Percentiles rank a stretch among this genome's conserved stretches.
Evolutionary conservation across 2,329 filamentous ascomycete species (phyloP).

Genomic region (Colletotrichum incanum): DNA sequence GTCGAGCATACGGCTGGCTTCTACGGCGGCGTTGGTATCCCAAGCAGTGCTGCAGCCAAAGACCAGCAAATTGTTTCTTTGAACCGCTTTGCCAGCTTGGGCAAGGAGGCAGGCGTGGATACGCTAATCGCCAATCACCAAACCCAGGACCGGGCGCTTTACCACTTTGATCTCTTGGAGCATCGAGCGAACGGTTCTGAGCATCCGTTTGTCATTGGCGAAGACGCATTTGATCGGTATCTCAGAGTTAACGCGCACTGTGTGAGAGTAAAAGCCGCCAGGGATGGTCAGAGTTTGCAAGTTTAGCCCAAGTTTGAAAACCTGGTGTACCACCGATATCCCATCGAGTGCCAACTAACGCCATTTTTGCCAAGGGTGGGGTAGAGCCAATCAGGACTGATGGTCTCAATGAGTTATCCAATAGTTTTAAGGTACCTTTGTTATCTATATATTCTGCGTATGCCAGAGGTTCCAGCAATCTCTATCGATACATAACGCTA

Average conservation of each 20-base stretch:
- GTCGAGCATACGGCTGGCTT: conserved; percentile 45
- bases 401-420: no score
- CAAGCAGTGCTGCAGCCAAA: conserved; percentile 43
- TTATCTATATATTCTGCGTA: no score
- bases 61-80: conserved; percentile 43
- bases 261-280: conserved; percentile 19
- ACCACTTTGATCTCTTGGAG: conserved; percentile 26
- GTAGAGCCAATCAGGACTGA: no score
- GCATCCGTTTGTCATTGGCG: conserved; percentile 29
- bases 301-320: background rate
- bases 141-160: conserved; percentile 24
- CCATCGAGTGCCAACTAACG: no score
- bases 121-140: conserved; percentile 34
- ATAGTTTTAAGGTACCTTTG: no score
- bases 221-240: conserved; percentile 17
- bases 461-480: no score
- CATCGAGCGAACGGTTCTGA: conserved; percentile 1
- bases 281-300: conserved; percentile 27
- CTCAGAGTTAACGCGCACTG: conserved; percentile 2
- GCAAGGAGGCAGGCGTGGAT: conserved; percentile 13
- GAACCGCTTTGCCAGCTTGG: conserved; percentile 18
- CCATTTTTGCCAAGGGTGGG: no score
- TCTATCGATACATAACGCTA: no score
- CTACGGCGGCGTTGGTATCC: conserved; percentile 47
- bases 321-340: no score